Evolutionary conservation across 108 stramenopile genomes (phyloP).

Genomic region (Nannochloropsis gaditana): DNA sequence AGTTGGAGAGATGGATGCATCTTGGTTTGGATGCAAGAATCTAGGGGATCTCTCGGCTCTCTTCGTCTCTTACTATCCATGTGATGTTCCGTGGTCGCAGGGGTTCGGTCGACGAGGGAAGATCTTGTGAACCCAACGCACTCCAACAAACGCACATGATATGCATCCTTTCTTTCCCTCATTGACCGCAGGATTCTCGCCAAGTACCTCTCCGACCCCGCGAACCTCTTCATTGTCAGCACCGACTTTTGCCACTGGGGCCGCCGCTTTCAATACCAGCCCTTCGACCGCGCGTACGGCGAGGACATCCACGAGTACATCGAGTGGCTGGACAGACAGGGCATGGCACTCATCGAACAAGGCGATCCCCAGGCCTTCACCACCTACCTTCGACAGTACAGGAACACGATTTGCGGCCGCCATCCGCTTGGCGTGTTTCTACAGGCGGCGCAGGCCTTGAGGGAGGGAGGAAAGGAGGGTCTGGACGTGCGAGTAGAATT

Average conservation of each 20-base stretch:
- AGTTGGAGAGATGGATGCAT: no score
- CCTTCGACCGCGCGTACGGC: slow-evolving; percentile 30
- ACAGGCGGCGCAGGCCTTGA: slow-evolving; percentile 3
- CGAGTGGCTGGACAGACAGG: slow-evolving; percentile 47
- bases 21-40: no score
- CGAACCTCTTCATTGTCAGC: slow-evolving; percentile 52
- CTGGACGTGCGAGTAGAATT: not conserved
- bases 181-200: slow-evolving; percentile 34
- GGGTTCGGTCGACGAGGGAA: no score
- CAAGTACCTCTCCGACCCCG: slow-evolving; percentile 43
- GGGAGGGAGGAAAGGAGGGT: not conserved
- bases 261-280: slow-evolving; percentile 47
- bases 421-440: slow-evolving; percentile 49
- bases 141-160: no score
- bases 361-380: slow-evolving; percentile 38
- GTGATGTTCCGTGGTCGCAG: not conserved
- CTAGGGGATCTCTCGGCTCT: not conserved
- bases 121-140: no score
- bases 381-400: slow-evolving; percentile 40
- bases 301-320: slow-evolving; percentile 45
- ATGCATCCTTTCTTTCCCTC: not conserved
- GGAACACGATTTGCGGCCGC: slow-evolving; percentile 56
- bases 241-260: slow-evolving; percentile 60
- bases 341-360: slow-evolving; percentile 46
- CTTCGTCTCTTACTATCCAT: not conserved